phyloP scores from a whole-genome alignment of 2,329 filamentous ascomycete species.

The Hypoxylon sp. region DNA sequence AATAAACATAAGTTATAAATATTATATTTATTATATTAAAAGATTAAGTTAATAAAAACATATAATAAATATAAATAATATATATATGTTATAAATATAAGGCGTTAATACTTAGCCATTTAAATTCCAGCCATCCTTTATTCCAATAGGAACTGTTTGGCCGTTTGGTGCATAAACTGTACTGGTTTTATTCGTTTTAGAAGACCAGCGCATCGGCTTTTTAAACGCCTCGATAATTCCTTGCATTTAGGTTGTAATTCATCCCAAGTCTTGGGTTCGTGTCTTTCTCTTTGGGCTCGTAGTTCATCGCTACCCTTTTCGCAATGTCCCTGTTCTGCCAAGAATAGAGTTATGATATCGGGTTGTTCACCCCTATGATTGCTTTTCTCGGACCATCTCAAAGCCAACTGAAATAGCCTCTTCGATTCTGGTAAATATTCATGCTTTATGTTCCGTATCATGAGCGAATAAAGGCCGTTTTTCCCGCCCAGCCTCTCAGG shows the following conservation, averaged over 20 bases:
- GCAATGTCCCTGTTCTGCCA: not conserved
- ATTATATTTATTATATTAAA: too few species aligned
- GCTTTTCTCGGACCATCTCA: not conserved
- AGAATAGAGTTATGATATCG: not conserved
- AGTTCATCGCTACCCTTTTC: not conserved
- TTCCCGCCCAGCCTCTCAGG: not conserved
- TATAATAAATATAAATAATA: too few species aligned
- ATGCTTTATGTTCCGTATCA: not conserved
- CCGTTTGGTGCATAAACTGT: conserved; percentile 1
- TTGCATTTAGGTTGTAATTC: not conserved
- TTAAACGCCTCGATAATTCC: not conserved
- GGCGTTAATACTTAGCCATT: too few species aligned
- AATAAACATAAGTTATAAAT: too few species aligned
- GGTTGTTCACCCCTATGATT: not conserved
- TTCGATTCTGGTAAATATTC: not conserved
- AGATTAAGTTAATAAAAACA: too few species aligned
- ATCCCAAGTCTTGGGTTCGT: not conserved
- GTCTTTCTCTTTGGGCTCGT: not conserved
- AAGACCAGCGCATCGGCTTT: not conserved
- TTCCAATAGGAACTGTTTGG: not conserved
- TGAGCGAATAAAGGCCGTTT: not conserved
- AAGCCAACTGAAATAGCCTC: not conserved
- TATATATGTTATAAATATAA: too few species aligned
- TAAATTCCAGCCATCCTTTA: too few species aligned
- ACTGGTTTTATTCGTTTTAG: not conserved